Percentiles rank a stretch among this genome's conserved stretches.
These are phyloP conservation scores for Mycena vitilis DNA, from an alignment of 768 basidiomycete genomes.

Conservation along the genomic window DNA sequence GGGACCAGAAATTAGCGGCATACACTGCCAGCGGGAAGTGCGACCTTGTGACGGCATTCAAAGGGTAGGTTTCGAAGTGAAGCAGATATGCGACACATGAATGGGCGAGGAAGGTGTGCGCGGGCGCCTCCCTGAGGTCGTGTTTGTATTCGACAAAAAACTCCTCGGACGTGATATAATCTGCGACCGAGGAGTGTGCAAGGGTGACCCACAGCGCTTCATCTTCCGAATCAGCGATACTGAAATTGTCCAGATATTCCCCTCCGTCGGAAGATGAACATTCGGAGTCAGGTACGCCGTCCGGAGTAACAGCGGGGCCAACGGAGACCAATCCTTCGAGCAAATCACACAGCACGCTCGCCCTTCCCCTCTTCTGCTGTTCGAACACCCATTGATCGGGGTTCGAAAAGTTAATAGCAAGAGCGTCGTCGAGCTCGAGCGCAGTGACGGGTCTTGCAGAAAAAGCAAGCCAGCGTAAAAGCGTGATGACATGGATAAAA, in stretches of 20 bases:
- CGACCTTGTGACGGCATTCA: background rate
- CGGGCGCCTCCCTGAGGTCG: background rate
- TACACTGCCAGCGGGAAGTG: too few relatives aligned
- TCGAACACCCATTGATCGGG: background rate
- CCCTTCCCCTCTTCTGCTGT: background rate
- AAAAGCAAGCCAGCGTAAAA: background rate
- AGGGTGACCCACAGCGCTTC: background rate
- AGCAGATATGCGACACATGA: slow-evolving; percentile 4
- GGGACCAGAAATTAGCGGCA: too few relatives aligned
- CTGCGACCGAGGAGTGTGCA: background rate
- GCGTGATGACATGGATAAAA: background rate
- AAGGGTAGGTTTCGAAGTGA: background rate
- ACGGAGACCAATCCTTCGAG: background rate
- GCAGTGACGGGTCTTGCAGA: background rate
- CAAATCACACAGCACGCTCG: background rate
- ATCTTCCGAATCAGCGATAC: too few relatives aligned
- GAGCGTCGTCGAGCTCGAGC: background rate
- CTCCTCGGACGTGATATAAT: background rate
- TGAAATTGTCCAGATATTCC: too few relatives aligned
- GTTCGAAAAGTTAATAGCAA: background rate
- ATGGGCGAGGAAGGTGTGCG: background rate
- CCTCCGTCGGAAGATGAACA: too few relatives aligned
- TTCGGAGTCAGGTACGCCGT: too few relatives aligned
- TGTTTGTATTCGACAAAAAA: background rate
- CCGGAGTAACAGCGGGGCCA: too few relatives aligned